Conservation (phyloP, 2,329 filamentous ascomycete species). For the Xylaria sp. region DNA sequence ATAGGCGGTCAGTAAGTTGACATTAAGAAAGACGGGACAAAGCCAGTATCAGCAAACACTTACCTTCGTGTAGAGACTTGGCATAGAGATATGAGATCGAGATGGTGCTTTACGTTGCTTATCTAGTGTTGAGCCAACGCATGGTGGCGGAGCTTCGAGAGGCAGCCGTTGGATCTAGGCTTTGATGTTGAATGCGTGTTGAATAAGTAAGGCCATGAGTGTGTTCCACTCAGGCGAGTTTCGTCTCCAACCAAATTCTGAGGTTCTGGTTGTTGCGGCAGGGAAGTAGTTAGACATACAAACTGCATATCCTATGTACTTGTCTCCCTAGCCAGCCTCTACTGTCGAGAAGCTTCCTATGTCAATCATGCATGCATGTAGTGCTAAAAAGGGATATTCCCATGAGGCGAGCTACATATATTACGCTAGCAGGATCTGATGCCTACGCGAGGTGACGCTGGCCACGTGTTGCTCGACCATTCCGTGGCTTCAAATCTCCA, state of each 20-base stretch:
- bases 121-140: conserved; percentile 6
- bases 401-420: conserved; percentile 22
- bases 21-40: conserved; percentile 5
- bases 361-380: conserved; percentile 22
- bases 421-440: conserved; percentile 12
- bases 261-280: background rate
- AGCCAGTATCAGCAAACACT: conserved; percentile 3
- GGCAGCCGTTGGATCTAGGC: conserved; percentile 5
- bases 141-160: conserved; percentile 10
- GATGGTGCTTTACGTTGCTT: background rate
- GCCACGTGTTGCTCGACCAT: conserved; percentile 35
- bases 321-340: conserved; percentile 12
- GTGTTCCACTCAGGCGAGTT: conserved; percentile 11
- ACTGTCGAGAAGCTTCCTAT: conserved; percentile 19
- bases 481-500: conserved; percentile 14
- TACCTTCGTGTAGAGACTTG: conserved; percentile 3
- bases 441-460: conserved; percentile 18
- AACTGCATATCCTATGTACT: conserved; percentile 8
- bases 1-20: conserved; percentile 9
- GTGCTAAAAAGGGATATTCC: conserved; percentile 21
- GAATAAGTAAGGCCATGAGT: conserved; percentile 2
- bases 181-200: conserved; percentile 6
- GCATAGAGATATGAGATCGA: conserved; percentile 10
- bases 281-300: conserved; percentile 14
- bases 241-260: conserved; percentile 6